Conservation (phyloP, 305 asterid genomes). For the Petunia hybrid region DNA sequence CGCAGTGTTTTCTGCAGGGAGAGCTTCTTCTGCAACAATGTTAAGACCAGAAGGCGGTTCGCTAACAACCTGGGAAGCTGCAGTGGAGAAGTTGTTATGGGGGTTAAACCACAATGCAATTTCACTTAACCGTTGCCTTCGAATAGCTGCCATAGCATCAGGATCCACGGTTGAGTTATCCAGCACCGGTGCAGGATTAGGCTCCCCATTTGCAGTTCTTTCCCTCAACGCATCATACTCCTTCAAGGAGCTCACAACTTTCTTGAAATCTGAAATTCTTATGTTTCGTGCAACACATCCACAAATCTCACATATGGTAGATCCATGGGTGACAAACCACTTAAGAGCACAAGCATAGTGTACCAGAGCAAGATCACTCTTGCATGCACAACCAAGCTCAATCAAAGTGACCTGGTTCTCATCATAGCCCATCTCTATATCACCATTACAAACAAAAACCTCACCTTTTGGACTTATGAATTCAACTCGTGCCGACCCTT, state of each 20-base stretch:
- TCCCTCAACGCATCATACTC: constrained; percentile 75
- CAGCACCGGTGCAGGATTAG: constrained; percentile 60
- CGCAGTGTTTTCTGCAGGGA: constrained; percentile 67
- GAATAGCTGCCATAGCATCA: constrained; percentile 91
- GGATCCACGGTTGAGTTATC: constrained; percentile 75
- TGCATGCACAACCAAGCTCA: constrained; percentile 93
- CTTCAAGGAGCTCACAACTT: constrained; percentile 67
- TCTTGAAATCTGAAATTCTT: constrained; percentile 66
- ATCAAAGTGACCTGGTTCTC: constrained; percentile 63
- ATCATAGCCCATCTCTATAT: constrained; percentile 70
- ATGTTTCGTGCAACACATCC: constrained; percentile 69
- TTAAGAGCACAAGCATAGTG: constrained; percentile 95
- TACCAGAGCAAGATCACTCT: constrained; percentile 82
- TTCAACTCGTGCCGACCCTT: constrained; percentile 69
- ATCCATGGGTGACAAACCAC: constrained; percentile 95
- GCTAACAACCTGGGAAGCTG: constrained; percentile 60
- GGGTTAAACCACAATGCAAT: constrained; percentile 89
- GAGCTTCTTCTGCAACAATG: constrained; percentile 59
- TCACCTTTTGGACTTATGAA: constrained; percentile 89
- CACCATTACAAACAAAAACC: constrained; percentile 78
- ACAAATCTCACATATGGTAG: constrained; percentile 87
- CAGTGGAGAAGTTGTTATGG: constrained; percentile 53
- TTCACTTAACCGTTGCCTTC: constrained; percentile 89
- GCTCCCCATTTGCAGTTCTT: constrained; percentile 76
- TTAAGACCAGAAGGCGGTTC: constrained; percentile 62